Base-by-base conservation (phyloP, 1,139 yeast species). In the Torulaspora pretoriensis region DNA sequence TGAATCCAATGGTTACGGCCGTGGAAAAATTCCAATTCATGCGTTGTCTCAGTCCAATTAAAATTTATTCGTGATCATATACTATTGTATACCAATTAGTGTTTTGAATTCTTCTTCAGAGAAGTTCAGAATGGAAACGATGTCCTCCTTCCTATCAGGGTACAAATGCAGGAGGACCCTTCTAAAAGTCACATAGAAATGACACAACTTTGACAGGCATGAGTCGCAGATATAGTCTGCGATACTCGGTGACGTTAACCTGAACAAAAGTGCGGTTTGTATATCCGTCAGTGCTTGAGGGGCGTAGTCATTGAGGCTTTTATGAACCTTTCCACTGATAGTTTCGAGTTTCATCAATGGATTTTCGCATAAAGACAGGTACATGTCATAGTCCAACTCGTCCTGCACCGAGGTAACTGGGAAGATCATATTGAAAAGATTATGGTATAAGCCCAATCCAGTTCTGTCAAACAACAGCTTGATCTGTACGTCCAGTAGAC, bases 1-100 rank as follows among this genome's bases (percentile, higher is more conserved):
- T 62, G 81, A 85, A 8, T 77, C 77, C 56, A 88, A 88, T 48
- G 97, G 98, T 0, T 90, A 92, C 57, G 99, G 98, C 7, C 75
- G 98, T 54, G 97, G 97, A 4, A 73, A 77, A 54, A 63, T 74
- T 12, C 96, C 95, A 1, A 47, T 56, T 16, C 72, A 68, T 50
- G 63, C 67, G 5, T 22, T 24, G 25, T 22, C 40, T 17, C 19
- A 30, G 12, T 35, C 27, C 14, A 23, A 13, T 19, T 42, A 26
- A 19, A 23, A 10, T 12, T 28, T 12, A 22, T 12, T 10, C 1
- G 23, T 12, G 35, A 13, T 12, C n/a, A 8, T n/a, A 29, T 10
- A 24, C n/a, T 68, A 69, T 42, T 77, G 82, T 19, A 82, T 74
- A 12, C 89, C 90, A 23, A 83, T 61, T 45, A 84, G 68, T 0